Evolutionary conservation across 2,329 filamentous ascomycete genomes (phyloP), one percentile per base, ranked within the genome.

Genomic region (Colletotrichum destructivum): DNA sequence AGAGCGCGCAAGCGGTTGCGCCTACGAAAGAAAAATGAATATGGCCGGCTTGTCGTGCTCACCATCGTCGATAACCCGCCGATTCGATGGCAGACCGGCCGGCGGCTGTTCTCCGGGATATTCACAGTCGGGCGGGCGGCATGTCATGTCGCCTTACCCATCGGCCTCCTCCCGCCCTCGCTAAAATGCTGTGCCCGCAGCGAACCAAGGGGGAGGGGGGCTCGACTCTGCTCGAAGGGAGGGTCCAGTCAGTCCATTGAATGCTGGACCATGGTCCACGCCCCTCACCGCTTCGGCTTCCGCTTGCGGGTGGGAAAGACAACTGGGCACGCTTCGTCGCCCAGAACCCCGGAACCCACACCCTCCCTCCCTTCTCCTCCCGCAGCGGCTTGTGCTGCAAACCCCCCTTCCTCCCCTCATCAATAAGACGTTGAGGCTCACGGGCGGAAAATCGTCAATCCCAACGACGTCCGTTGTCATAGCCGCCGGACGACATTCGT

Each of bases 371-470:
- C 46, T 52, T 26, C 31, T 42, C 46, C 31, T 51, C 46, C 31
- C 26, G 18, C 35, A n/a, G 55, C 67, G 57, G 57, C 59, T 51
- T 46, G 42, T 47, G 52, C 46, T 46, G 64, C 59, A 59, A 68
- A 69, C 26, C 64, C 51, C 60, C 59, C 62, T 31, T 70, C 26
- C 64, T 42, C 60, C 52, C 62, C 40, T 70, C 31, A 42, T 57
- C 54, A 54, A 69, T 59, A 38, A 64, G 42, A 61, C 59, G 59
- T 72, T 61, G 69, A 72, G 69, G 59, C 69, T 72, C 69, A 51
- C 18, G 52, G 59, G n/a, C 60, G 26, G 26, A 38, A 21, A 26
- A 56, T 55, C 54, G 69, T 55, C 69, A 72, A 72, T 61, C 66
- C 64, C 66, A 60, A 72, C 69, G 65, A 72, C 65, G 44, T 67